A percentile compares a stretch with the other conserved stretches of the same genome.
Conservation (phyloP, 1,284 basidiomycete species). For the Pulveroboletus sp. region DNA sequence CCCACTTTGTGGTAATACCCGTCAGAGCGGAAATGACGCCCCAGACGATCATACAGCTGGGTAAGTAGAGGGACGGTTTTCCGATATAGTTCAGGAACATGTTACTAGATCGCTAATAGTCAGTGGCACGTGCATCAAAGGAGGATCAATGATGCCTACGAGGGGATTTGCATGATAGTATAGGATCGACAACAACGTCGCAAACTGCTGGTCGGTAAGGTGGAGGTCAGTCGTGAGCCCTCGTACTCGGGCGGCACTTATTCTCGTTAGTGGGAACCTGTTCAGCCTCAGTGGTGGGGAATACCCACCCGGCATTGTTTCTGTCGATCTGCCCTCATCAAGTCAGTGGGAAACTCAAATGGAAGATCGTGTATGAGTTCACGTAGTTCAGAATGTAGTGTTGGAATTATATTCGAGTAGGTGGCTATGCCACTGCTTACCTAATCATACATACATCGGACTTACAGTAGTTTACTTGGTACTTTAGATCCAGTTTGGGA, state of each 20-base stretch:
- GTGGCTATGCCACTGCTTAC: no score
- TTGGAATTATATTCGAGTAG: no score
- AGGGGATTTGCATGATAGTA: constrained; percentile 66
- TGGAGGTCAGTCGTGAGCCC: constrained; percentile 27
- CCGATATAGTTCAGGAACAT: constrained; percentile 75
- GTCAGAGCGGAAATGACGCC: constrained; percentile 66
- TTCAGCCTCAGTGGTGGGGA: not conserved
- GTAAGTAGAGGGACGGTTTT: constrained; percentile 74
- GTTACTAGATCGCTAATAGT: constrained; percentile 50
- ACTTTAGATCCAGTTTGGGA: no score
- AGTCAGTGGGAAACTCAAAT: constrained; percentile 1
- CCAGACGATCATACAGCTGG: constrained; percentile 72
- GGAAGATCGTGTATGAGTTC: constrained; percentile 11
- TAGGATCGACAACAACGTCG: constrained; percentile 71
- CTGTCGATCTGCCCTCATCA: constrained; percentile 53
- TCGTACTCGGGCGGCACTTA: constrained; percentile 27
- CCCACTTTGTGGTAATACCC: constrained; percentile 59
- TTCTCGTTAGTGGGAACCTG: constrained; percentile 9
- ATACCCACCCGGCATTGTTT: constrained; percentile 61
- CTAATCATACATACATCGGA: no score
- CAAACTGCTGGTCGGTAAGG: constrained; percentile 53
- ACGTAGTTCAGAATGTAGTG: constrained; percentile 59
- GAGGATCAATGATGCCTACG: constrained; percentile 22
- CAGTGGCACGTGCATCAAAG: not conserved
- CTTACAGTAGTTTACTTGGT: no score